Evolutionary conservation across 2,329 filamentous ascomycete species (phyloP).

Genomic region (Xylariales sp.): DNA sequence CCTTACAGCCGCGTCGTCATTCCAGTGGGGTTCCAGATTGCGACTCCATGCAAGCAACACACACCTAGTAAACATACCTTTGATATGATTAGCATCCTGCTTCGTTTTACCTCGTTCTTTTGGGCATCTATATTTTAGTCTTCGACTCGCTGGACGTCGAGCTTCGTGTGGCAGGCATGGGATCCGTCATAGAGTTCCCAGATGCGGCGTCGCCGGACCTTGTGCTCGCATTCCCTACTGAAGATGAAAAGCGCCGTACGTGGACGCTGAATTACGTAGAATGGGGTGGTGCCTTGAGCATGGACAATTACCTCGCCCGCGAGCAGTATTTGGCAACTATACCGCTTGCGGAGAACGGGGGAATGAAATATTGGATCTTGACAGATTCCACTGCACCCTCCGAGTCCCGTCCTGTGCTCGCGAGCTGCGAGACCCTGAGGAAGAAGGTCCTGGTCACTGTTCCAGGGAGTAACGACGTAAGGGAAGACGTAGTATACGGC

Average conservation of each 20-base stretch:
- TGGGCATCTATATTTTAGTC: no score
- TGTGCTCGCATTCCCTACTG: conserved; percentile 51
- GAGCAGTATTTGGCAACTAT: conserved; percentile 54
- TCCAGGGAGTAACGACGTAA: conserved; percentile 30
- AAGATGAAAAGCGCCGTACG: conserved; percentile 46
- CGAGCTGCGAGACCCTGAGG: conserved; percentile 59
- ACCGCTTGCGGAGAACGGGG: conserved; percentile 53
- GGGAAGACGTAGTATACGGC: conserved; percentile 64
- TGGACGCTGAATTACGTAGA: conserved; percentile 51
- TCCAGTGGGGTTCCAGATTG: neutral
- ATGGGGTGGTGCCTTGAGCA: conserved; percentile 55
- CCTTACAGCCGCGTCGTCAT: neutral
- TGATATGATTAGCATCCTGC: neutral
- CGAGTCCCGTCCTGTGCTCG: conserved; percentile 46
- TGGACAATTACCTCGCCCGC: conserved; percentile 53
- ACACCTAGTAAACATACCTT: neutral
- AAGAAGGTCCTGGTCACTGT: conserved; percentile 50
- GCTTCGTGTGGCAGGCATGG: conserved; percentile 30
- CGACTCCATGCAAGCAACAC: neutral
- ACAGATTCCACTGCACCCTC: conserved; percentile 35
- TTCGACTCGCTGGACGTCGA: no score
- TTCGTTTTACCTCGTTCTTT: neutral
- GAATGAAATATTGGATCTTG: conserved; percentile 61
- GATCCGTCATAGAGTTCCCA: conserved; percentile 28
- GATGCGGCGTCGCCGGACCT: conserved; percentile 32